Evolutionary conservation across 2,329 filamentous ascomycete species (phyloP), one percentile per base, ranked within the genome.

Genomic region (Plenodomus biglobosus): DNA sequence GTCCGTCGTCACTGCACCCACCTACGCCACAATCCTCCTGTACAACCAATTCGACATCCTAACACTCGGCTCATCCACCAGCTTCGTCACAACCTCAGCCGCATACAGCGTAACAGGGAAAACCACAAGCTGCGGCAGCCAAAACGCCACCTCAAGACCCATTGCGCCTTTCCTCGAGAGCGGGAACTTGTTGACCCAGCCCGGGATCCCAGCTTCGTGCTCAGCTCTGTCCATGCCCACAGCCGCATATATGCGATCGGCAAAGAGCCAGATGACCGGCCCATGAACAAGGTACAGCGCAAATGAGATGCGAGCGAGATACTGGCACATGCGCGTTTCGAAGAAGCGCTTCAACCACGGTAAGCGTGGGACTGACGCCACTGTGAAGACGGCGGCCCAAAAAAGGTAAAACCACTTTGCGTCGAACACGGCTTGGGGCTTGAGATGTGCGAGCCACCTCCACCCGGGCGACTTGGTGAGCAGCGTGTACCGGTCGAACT

Each of bases 381-480:
- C 78, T 0, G 85, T 64, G 43, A 85, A 75, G 19, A 75, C 72
- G 1, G 84, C 77, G 0, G 83, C 84, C 73, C 78, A 82, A 63
- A 85, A 85, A 2, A 87, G 76, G 62, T 78, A 87, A 69, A 86
- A 86, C 83, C 83, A 87, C 66, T 86, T 87, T 62, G 77, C 79
- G 62, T 86, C 82, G 56, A 77, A 85, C 10, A 85, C 80, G 1
- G 84, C 84, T 61, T 86, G 83, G 0, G 85, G 83, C 50, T 85
- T 86, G 47, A 88, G 72, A 49, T 76, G 77, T 0, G 83, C 82
- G 13, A 85, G 69, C 54, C 76, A 82, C 53, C 78, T 77, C 83
- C 84, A 87, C 2, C 85, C 84, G 0, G 81, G 78, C 15, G 78
- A 83, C 19, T 75, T 74, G 19, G 74, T 70, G 1, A 88, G 68